These are phyloP conservation scores for Coniochaeta ligniaria DNA, from an alignment of 2,329 filamentous ascomycete species.

Conservation along the genomic window DNA sequence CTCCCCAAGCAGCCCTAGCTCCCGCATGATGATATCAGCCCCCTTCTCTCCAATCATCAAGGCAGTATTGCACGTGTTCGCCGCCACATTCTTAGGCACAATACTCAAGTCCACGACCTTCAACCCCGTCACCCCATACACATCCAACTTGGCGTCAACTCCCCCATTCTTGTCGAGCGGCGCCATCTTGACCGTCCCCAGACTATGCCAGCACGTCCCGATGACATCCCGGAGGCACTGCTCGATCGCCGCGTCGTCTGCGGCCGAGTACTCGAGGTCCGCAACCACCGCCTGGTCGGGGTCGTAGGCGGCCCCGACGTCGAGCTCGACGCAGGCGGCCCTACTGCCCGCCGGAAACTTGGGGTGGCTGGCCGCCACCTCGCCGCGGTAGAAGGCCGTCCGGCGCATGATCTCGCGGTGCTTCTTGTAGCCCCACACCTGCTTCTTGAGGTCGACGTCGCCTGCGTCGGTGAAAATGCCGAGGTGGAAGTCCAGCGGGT, in stretches of 20 bases:
- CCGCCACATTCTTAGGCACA: conserved; percentile 25
- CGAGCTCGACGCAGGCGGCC: conserved; percentile 24
- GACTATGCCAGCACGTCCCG: conserved; percentile 32
- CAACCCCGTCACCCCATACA: conserved; percentile 30
- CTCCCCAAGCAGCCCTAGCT: conserved; percentile 17
- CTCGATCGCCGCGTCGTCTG: conserved; percentile 38
- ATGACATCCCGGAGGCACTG: conserved; percentile 28
- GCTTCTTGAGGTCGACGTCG: conserved; percentile 48
- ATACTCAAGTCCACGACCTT: conserved; percentile 30
- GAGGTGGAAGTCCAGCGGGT: conserved; percentile 46
- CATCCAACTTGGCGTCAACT: conserved; percentile 31
- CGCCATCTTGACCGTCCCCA: conserved; percentile 34
- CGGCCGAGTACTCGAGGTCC: conserved; percentile 14
- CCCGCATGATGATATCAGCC: conserved; percentile 31
- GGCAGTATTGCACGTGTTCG: conserved; percentile 42
- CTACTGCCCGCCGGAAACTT: conserved; percentile 32
- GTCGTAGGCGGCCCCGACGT: conserved; percentile 12
- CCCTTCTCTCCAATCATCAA: conserved; percentile 40
- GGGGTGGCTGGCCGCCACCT: conserved; percentile 34
- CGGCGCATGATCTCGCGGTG: conserved; percentile 41
- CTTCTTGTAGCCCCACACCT: conserved; percentile 58
- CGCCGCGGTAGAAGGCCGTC: conserved; percentile 41
- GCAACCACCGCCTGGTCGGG: neutral
- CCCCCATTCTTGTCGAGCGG: conserved; percentile 29
- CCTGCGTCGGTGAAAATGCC: conserved; percentile 47